Percentiles rank a stretch among this genome's conserved stretches.
Conservation (phyloP, 495 filamentous ascomycete species). For the Penicillium psychrofluorescens region DNA sequence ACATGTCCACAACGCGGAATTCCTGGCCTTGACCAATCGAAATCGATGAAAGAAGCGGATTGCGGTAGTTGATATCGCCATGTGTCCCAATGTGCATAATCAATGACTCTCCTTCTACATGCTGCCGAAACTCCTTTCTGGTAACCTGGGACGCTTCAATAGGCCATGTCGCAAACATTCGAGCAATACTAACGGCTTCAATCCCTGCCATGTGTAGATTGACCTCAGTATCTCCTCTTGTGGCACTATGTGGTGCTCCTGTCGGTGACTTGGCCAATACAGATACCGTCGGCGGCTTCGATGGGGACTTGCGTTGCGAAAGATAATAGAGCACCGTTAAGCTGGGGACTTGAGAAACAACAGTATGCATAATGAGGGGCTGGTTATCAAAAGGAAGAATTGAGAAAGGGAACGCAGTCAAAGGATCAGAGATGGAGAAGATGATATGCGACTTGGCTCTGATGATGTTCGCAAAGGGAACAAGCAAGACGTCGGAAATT, state of each 20-base stretch:
- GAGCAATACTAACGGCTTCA: conserved; percentile 22
- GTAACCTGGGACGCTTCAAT: conserved; percentile 18
- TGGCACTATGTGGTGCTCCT: neutral
- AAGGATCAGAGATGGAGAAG: conserved; percentile 18
- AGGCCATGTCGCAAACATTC: conserved; percentile 20
- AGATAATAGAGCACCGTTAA: conserved; percentile 20
- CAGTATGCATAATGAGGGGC: conserved; percentile 16
- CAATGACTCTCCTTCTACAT: conserved; percentile 13
- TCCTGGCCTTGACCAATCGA: conserved; percentile 18
- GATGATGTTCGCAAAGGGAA: conserved; percentile 15
- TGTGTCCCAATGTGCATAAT: conserved; percentile 26
- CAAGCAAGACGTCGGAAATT: conserved; percentile 12
- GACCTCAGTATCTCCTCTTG: conserved; percentile 4
- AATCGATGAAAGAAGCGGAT: conserved; percentile 23
- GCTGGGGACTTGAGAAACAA: conserved; percentile 20
- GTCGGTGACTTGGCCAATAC: conserved; percentile 20
- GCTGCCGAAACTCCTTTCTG: conserved; percentile 13
- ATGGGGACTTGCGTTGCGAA: conserved; percentile 11
- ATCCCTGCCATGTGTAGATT: conserved; percentile 21
- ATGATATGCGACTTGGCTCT: conserved; percentile 18
- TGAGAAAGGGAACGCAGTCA: conserved; percentile 22
- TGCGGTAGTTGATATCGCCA: conserved; percentile 14
- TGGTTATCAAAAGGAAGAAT: conserved; percentile 13
- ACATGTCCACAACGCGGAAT: conserved; percentile 23
- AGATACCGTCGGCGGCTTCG: conserved; percentile 14